A percentile compares a stretch with the other conserved stretches of the same genome.
Conservation (phyloP, 768 basidiomycete genomes). For the Multifurca ochricompacta region DNA sequence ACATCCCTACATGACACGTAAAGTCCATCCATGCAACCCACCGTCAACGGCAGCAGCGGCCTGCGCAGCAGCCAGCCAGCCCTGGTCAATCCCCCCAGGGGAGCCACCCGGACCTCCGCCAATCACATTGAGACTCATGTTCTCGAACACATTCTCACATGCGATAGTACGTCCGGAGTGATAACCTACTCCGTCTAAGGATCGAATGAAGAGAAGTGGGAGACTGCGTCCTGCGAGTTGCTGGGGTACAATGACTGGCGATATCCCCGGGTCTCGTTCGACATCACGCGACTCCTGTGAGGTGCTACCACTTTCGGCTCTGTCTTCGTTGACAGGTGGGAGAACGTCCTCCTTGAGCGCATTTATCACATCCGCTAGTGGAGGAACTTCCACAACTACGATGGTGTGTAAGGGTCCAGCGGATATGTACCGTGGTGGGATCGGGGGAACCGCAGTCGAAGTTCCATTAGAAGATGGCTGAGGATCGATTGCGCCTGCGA, state of each 20-base stretch:
- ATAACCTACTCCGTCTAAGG: slow-evolving; percentile 80
- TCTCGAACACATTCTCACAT: slow-evolving; percentile 72
- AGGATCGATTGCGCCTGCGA: slow-evolving; percentile 11
- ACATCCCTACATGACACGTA: slow-evolving; percentile 59
- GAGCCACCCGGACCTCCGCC: slow-evolving; percentile 35
- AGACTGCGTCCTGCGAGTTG: slow-evolving; percentile 63
- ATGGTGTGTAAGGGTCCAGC: slow-evolving; percentile 62
- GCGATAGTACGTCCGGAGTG: slow-evolving; percentile 80
- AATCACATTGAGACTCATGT: slow-evolving; percentile 53
- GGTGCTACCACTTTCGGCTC: slow-evolving; percentile 23
- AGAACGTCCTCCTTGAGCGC: slow-evolving; percentile 67
- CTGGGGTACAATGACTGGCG: slow-evolving; percentile 27
- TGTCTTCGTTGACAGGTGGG: slow-evolving; percentile 35
- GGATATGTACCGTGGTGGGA: slow-evolving; percentile 44
- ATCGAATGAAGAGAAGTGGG: slow-evolving; percentile 74
- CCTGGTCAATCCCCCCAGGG: slow-evolving; percentile 44
- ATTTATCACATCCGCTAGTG: slow-evolving; percentile 64
- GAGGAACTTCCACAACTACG: slow-evolving; percentile 81
- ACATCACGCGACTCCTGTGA: slow-evolving; percentile 7
- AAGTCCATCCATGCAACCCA: slow-evolving; percentile 68
- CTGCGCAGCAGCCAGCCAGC: slow-evolving; percentile 71
- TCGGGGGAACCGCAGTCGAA: slow-evolving; percentile 8
- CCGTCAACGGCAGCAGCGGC: slow-evolving; percentile 59
- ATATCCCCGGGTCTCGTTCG: slow-evolving; percentile 15
- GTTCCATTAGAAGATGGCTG: slow-evolving; percentile 7